Conservation (phyloP, 2,329 filamentous ascomycete species). For the Aurifilum marmelostoma region DNA sequence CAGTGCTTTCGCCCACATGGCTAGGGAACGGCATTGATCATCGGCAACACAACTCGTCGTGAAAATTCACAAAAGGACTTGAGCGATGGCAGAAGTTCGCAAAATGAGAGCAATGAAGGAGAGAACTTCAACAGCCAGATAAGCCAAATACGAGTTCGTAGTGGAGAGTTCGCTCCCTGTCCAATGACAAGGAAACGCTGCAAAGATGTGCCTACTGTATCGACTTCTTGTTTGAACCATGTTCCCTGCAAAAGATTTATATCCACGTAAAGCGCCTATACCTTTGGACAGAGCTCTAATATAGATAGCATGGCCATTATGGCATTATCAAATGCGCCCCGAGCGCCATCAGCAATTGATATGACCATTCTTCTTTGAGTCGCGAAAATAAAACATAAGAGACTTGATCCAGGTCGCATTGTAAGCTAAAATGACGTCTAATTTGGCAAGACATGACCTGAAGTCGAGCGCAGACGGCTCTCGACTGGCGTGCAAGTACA, state of each 20-base stretch:
- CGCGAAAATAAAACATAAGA: not conserved
- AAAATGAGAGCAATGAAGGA: not conserved
- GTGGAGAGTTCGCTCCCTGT: not conserved
- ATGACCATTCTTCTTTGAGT: not conserved
- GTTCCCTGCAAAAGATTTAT: not conserved
- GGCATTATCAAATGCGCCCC: not conserved
- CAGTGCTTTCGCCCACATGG: no score
- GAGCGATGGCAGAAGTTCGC: no score
- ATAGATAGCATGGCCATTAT: not conserved
- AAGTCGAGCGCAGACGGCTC: not conserved
- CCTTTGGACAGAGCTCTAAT: not conserved
- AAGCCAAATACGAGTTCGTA: not conserved
- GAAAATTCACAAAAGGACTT: no score
- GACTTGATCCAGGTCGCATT: not conserved
- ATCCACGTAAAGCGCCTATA: no score
- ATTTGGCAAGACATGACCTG: not conserved
- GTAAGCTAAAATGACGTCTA: not conserved
- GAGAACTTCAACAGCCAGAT: not conserved
- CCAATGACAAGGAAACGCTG: not conserved
- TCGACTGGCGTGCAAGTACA: not conserved
- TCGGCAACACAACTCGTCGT: no score
- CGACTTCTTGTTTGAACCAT: not conserved
- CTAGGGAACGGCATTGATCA: no score
- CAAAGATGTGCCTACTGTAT: not conserved
- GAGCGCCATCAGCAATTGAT: not conserved